These are phyloP conservation scores for Allodekkera sacchari DNA, from an alignment of 805 yeast species.

Conservation along the genomic window DNA sequence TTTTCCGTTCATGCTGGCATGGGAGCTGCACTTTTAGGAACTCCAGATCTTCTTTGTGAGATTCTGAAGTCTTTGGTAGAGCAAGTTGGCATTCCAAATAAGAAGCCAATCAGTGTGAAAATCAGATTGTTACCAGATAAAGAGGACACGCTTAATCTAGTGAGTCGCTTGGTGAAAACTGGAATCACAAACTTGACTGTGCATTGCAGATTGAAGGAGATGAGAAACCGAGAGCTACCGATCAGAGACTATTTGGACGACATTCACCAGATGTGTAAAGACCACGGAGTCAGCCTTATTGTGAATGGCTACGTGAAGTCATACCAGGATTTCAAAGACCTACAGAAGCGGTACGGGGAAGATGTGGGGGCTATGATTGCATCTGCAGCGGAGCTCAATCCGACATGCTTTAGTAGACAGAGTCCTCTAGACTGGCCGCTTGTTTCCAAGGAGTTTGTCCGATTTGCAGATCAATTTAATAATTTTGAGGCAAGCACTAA, in stretches of 20 bases:
- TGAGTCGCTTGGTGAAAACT: conserved; percentile 52
- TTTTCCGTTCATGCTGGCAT: conserved; percentile 91
- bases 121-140: conserved; percentile 68
- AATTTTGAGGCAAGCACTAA: conserved; percentile 71
- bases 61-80: conserved; percentile 64
- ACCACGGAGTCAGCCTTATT: conserved; percentile 58
- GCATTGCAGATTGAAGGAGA: conserved; percentile 82
- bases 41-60: conserved; percentile 70
- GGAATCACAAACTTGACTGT: conserved; percentile 83
- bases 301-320: conserved; percentile 72
- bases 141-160: conserved; percentile 52
- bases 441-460: conserved; percentile 46
- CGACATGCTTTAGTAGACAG: conserved; percentile 54
- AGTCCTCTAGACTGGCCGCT: conserved; percentile 46
- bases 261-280: conserved; percentile 53
- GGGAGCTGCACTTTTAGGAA: conserved; percentile 88
- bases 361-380: conserved; percentile 93
- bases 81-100: conserved; percentile 69
- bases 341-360: conserved; percentile 46
- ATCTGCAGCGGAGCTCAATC: conserved; percentile 79
- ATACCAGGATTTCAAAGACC: conserved; percentile 40
- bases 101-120: conserved; percentile 83
- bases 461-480: conserved; percentile 44
- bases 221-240: conserved; percentile 84
- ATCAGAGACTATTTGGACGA: conserved; percentile 58